These are phyloP conservation scores for Diaporthe ilicicola DNA, from an alignment of 2,329 filamentous ascomycete genomes.

Conservation along the genomic window DNA sequence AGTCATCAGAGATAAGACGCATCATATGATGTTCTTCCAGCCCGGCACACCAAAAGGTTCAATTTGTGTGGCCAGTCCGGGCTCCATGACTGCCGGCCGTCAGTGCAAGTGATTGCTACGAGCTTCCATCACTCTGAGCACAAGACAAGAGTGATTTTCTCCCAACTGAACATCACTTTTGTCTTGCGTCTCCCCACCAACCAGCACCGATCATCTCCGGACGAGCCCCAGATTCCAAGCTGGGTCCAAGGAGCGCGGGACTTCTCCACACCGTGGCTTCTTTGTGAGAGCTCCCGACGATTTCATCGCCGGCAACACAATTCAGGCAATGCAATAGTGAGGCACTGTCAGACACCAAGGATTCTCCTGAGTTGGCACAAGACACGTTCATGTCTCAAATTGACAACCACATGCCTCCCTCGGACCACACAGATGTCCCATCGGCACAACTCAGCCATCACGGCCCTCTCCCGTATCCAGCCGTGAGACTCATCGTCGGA, in stretches of 20 bases:
- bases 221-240: not conserved
- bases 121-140: not conserved
- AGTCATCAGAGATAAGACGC: not conserved
- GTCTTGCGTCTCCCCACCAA: not conserved
- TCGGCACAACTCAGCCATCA: not conserved
- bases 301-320: too few relatives aligned
- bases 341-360: not conserved
- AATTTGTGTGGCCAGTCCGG: too few relatives aligned
- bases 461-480: constrained; percentile 20
- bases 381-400: not conserved
- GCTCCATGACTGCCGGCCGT: not conserved
- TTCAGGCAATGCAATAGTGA: not conserved
- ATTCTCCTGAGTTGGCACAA: not conserved
- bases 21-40: not conserved
- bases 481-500: constrained; percentile 40
- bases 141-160: not conserved
- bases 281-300: too few relatives aligned
- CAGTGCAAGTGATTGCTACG: not conserved
- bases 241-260: not conserved
- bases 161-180: not conserved
- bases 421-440: not conserved
- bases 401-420: not conserved
- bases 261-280: too few relatives aligned
- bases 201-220: not conserved
- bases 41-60: too few relatives aligned